A percentile compares a stretch with the other conserved stretches of the same genome.
These are phyloP conservation scores for Paraphysoderma sedebokerense DNA, from an alignment of 371 early-diverging fungal species.

Conservation along the genomic window DNA sequence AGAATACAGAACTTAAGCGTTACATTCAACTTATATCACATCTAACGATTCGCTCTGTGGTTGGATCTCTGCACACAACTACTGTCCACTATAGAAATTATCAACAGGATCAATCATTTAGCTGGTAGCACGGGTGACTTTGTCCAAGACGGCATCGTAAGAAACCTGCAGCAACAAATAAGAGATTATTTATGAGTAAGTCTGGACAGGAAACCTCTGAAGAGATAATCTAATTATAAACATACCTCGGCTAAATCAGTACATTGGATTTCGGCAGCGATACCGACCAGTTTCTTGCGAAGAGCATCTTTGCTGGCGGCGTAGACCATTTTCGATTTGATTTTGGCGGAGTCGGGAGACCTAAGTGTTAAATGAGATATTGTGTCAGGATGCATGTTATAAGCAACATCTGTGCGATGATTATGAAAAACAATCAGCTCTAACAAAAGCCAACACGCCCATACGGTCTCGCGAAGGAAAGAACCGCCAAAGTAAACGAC, in stretches of 20 bases:
- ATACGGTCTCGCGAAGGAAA: too few species aligned
- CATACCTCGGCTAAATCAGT: conserved; percentile 53
- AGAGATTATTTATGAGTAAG: neutral
- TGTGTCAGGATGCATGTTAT: neutral
- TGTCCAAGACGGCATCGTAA: conserved; percentile 57
- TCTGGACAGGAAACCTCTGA: neutral
- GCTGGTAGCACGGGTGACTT: conserved; percentile 43
- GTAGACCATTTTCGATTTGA: conserved; percentile 82
- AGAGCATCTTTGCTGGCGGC: conserved; percentile 72
- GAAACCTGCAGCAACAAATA: conserved; percentile 19
- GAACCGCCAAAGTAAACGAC: neutral
- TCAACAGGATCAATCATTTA: too few species aligned
- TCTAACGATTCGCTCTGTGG: too few species aligned
- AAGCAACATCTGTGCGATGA: neutral
- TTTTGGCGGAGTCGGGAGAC: conserved; percentile 62
- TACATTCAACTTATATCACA: too few species aligned
- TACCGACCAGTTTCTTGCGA: conserved; percentile 52
- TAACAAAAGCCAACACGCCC: too few species aligned
- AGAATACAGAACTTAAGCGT: too few species aligned
- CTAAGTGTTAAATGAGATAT: too few species aligned
- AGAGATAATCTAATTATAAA: neutral
- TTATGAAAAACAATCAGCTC: neutral
- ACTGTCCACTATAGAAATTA: too few species aligned
- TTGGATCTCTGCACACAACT: too few species aligned
- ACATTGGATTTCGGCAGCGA: conserved; percentile 67